phyloP scores from a whole-genome alignment of 2,329 filamentous ascomycete species.

The Penicillium nordicum region DNA sequence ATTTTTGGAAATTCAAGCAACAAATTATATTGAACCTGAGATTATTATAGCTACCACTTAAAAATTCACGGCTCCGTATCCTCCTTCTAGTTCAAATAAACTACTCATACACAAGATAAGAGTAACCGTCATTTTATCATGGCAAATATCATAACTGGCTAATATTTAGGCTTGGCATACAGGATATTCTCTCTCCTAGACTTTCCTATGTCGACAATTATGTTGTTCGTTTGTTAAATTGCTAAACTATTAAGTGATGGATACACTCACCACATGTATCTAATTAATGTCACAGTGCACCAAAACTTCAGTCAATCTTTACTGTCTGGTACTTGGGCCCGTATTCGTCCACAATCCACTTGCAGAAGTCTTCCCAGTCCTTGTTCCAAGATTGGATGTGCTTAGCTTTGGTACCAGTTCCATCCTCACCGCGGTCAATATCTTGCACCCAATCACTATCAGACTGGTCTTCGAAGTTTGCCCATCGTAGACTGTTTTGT shows the following conservation, averaged over 20 bases:
- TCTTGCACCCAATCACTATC: conserved; percentile 67
- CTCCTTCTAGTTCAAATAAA: too few species aligned
- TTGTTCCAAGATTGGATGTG: conserved; percentile 71
- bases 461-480: conserved; percentile 74
- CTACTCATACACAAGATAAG: too few species aligned
- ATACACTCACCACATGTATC: not conserved
- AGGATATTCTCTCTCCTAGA: too few species aligned
- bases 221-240: not conserved
- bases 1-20: too few species aligned
- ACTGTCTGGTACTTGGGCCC: conserved; percentile 33
- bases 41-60: too few species aligned
- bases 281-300: not conserved
- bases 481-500: conserved; percentile 86
- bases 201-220: too few species aligned
- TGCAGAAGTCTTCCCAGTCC: conserved; percentile 82
- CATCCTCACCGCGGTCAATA: conserved; percentile 68
- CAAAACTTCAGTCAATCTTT: not conserved
- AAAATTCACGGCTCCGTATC: too few species aligned
- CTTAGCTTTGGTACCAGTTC: conserved; percentile 64
- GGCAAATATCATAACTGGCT: too few species aligned
- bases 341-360: conserved; percentile 61
- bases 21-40: too few species aligned
- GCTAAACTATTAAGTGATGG: not conserved
- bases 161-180: too few species aligned
- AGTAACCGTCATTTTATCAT: too few species aligned